A percentile compares a stretch with the other conserved stretches of the same genome.
Conservation (phyloP, 805 yeast species). For the Pichia cephalocereana region DNA sequence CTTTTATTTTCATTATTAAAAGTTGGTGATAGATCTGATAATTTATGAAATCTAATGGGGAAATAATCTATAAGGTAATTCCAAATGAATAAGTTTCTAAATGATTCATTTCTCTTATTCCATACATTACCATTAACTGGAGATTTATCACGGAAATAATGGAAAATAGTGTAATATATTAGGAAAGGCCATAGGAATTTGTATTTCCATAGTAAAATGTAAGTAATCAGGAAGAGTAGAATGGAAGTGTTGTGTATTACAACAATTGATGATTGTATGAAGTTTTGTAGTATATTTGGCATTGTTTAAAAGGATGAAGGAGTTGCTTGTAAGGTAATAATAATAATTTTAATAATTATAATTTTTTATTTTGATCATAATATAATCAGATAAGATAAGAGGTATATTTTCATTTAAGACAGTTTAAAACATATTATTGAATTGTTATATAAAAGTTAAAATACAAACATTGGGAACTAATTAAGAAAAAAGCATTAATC, state of each 20-base stretch:
- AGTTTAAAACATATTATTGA: no score
- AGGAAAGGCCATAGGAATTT: conserved; percentile 48
- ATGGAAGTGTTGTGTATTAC: conserved; percentile 57
- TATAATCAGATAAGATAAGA: no score
- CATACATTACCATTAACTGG: conserved; percentile 67
- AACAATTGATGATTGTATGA: conserved; percentile 21
- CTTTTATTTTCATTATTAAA: conserved; percentile 17
- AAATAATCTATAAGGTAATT: conserved; percentile 66
- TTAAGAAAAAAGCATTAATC: neutral
- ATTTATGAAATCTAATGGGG: conserved; percentile 65
- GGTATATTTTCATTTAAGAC: no score
- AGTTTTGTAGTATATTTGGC: no score
- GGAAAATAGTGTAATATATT: conserved; percentile 52
- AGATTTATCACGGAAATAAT: conserved; percentile 54
- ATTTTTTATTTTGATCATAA: no score
- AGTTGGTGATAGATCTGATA: conserved; percentile 70
- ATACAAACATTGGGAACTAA: neutral
- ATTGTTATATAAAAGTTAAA: no score
- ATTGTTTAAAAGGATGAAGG: no score
- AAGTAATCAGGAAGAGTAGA: no score
- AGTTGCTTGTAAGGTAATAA: neutral
- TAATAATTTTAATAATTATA: no score
- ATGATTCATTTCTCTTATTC: conserved; percentile 43
- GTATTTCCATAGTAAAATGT: no score
- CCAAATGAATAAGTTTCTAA: conserved; percentile 59